These are phyloP conservation scores for Syzygium aromaticum DNA, from an alignment of 345 rosid genomes.

Conservation along the genomic window DNA sequence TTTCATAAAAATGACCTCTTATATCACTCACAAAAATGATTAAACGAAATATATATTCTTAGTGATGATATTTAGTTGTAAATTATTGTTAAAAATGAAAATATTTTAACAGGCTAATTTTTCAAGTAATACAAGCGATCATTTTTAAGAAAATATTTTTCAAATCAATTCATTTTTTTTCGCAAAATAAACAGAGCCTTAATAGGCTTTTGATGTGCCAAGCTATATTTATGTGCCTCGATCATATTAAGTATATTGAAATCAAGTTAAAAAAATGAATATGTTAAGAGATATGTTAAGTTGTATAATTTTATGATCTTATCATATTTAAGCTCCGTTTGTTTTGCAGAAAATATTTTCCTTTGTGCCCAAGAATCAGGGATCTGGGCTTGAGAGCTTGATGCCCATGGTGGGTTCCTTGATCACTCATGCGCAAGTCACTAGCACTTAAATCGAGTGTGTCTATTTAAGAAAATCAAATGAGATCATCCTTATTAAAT, in stretches of 20 bases:
- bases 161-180: background rate
- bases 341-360: too few relatives aligned
- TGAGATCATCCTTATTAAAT: too few relatives aligned
- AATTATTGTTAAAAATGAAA: background rate
- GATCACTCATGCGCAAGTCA: too few relatives aligned
- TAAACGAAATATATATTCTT: background rate
- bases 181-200: fast-evolving
- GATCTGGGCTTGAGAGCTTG: too few relatives aligned
- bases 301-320: background rate
- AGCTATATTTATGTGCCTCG: background rate
- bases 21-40: background rate
- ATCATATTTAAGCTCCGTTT: background rate
- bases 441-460: too few relatives aligned
- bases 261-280: background rate
- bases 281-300: background rate
- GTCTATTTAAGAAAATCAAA: too few relatives aligned
- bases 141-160: background rate
- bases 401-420: too few relatives aligned
- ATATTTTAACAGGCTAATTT: background rate
- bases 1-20: fast-evolving
- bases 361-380: too few relatives aligned
- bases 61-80: background rate
- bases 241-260: background rate
- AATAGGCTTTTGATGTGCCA: fast-evolving
- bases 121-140: fast-evolving